Evolutionary conservation across 495 filamentous ascomycete species (phyloP).

Genomic region (Saxophila tyrrhenica): DNA sequence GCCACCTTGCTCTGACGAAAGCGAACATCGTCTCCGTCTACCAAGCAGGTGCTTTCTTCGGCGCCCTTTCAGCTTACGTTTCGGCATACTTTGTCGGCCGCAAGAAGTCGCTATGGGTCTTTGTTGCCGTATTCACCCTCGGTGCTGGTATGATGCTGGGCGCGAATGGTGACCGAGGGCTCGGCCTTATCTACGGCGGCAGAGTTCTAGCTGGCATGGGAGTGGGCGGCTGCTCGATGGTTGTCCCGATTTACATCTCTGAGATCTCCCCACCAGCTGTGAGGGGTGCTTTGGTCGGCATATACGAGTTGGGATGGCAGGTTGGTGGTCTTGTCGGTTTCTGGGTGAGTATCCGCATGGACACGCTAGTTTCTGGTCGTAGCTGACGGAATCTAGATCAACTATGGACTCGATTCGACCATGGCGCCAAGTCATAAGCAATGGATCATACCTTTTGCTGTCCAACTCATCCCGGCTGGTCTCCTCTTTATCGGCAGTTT

Average conservation of each 20-base stretch:
- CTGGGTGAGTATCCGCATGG: slow-evolving; percentile 47
- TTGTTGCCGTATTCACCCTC: slow-evolving; percentile 46
- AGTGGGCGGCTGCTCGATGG: slow-evolving; percentile 41
- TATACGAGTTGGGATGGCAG: slow-evolving; percentile 66
- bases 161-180: slow-evolving; percentile 42
- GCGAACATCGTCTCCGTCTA: slow-evolving; percentile 51
- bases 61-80: slow-evolving; percentile 31
- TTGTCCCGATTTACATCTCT: slow-evolving; percentile 43
- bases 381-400: slow-evolving; percentile 45
- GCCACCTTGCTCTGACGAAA: slow-evolving; percentile 39
- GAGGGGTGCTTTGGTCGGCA: slow-evolving; percentile 44
- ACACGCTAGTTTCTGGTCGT: background rate
- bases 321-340: slow-evolving; percentile 63
- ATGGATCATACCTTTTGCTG: slow-evolving; percentile 47
- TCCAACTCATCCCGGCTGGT: slow-evolving; percentile 46
- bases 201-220: slow-evolving; percentile 43
- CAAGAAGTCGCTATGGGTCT: slow-evolving; percentile 42
- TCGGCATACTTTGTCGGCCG: slow-evolving; percentile 48
- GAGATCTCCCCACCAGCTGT: slow-evolving; percentile 46
- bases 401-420: slow-evolving; percentile 41
- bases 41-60: slow-evolving; percentile 18
- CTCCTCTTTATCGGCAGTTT: slow-evolving; percentile 38
- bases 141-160: slow-evolving; percentile 55
- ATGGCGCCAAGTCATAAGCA: slow-evolving; percentile 36
- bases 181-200: slow-evolving; percentile 41